These are phyloP conservation scores for Fusarium haematococcum DNA, from an alignment of 2,329 filamentous ascomycete species.

Conservation along the genomic window DNA sequence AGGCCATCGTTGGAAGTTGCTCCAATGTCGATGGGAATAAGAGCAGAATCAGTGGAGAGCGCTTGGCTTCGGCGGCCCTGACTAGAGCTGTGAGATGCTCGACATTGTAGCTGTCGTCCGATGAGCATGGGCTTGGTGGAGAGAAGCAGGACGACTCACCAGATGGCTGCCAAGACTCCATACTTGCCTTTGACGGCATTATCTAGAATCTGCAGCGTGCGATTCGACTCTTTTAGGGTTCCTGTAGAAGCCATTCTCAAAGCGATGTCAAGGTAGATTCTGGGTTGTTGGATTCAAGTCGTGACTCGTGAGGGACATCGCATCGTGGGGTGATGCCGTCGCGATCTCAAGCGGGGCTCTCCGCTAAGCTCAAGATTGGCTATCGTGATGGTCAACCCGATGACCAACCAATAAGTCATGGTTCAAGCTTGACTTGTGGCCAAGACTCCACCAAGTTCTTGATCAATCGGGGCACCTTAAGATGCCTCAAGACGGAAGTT, in stretches of 20 bases:
- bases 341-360: background rate
- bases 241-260: background rate
- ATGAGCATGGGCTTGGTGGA: background rate
- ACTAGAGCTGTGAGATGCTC: slow-evolving; percentile 30
- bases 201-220: slow-evolving; percentile 11
- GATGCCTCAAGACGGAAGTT: background rate
- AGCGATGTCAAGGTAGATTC: background rate
- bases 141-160: background rate
- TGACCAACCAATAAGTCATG: background rate
- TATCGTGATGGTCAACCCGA: background rate
- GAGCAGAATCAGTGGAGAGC: slow-evolving; percentile 17
- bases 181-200: slow-evolving; percentile 11
- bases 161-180: slow-evolving; percentile 27
- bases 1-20: slow-evolving; percentile 13
- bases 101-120: slow-evolving; percentile 23
- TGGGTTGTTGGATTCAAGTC: background rate
- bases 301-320: background rate
- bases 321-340: background rate
- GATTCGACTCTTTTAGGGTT: background rate
- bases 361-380: background rate
- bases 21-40: slow-evolving; percentile 20
- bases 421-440: background rate
- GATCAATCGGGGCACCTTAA: background rate
- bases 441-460: background rate
- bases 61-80: slow-evolving; percentile 20